These are phyloP conservation scores for Aspergillus baeticus DNA, from an alignment of 495 filamentous ascomycete species.

Conservation along the genomic window DNA sequence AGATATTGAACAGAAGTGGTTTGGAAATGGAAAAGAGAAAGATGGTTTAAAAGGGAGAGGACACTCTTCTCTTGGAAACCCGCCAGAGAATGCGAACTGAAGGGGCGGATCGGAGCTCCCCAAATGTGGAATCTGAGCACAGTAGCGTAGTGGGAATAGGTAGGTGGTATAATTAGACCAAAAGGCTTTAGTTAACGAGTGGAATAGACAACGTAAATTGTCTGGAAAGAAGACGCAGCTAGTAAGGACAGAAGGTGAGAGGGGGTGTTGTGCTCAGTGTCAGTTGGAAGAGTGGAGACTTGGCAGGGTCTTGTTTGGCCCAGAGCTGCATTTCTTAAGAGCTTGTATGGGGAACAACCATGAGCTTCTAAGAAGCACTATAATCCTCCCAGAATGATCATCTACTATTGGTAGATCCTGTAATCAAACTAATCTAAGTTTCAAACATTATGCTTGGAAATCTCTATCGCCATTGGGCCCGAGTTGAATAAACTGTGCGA, in stretches of 20 bases:
- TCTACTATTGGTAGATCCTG: too few species aligned
- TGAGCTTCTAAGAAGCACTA: too few species aligned
- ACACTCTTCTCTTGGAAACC: neutral
- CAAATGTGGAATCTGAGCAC: neutral
- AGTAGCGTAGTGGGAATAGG: constrained; percentile 2
- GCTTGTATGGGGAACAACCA: too few species aligned
- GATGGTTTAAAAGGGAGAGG: neutral
- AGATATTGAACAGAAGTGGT: neutral
- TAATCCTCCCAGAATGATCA: too few species aligned
- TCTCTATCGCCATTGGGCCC: too few species aligned
- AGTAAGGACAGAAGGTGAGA: neutral
- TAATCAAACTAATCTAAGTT: too few species aligned
- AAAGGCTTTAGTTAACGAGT: constrained; percentile 44
- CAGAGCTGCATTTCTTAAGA: neutral
- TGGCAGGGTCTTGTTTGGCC: neutral
- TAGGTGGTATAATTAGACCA: neutral
- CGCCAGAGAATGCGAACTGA: neutral
- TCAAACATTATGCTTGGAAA: too few species aligned
- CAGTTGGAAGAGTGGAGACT: constrained; percentile 1
- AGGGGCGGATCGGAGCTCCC: neutral
- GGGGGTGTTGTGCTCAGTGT: neutral
- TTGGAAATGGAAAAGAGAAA: neutral
- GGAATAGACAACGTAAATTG: constrained; percentile 57
- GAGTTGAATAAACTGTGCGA: too few species aligned
- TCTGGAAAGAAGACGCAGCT: constrained; percentile 24